These are phyloP conservation scores for Schizosaccharomyces versatilis DNA, from an alignment of 1,139 yeast genomes.

Conservation along the genomic window DNA sequence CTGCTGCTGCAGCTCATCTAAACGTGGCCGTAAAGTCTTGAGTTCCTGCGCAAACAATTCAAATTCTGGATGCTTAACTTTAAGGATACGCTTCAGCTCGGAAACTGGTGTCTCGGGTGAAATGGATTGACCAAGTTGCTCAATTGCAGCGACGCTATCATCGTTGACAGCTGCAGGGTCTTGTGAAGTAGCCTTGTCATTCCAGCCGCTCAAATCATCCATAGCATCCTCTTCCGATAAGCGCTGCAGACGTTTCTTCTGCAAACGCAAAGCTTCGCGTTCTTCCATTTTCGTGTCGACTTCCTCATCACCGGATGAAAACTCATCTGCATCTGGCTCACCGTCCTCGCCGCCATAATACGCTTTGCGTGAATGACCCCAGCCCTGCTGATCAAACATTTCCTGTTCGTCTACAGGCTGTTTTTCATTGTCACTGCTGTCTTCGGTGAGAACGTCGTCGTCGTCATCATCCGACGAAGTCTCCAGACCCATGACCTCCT, in stretches of 20 bases:
- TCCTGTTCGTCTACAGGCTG: conserved; percentile 11
- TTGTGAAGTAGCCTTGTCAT: conserved; percentile 14
- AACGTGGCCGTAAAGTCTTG: conserved; percentile 22
- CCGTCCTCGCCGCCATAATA: conserved; percentile 66
- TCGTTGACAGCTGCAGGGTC: not conserved
- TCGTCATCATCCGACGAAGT: conserved; percentile 17
- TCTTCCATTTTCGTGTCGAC: conserved; percentile 20
- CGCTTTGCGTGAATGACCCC: conserved; percentile 59
- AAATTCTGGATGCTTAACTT: conserved; percentile 62
- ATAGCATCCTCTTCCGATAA: conserved; percentile 22
- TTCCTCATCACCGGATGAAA: conserved; percentile 26
- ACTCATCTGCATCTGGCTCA: conserved; percentile 59
- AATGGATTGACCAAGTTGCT: conserved; percentile 9
- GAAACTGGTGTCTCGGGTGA: conserved; percentile 16
- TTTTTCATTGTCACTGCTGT: conserved; percentile 22
- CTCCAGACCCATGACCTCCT: conserved; percentile 10
- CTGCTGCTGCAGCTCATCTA: conserved; percentile 25
- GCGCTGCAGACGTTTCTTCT: conserved; percentile 62
- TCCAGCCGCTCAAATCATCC: conserved; percentile 18
- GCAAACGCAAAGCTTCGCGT: conserved; percentile 71
- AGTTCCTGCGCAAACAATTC: conserved; percentile 48
- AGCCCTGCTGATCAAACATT: conserved; percentile 30
- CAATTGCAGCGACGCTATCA: conserved; percentile 5
- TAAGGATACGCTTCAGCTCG: conserved; percentile 27
- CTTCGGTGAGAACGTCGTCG: conserved; percentile 32